Evolutionary conservation across 2,329 filamentous ascomycete species (phyloP), one percentile per base, ranked within the genome.

Genomic region (Cercospora berteroae): DNA sequence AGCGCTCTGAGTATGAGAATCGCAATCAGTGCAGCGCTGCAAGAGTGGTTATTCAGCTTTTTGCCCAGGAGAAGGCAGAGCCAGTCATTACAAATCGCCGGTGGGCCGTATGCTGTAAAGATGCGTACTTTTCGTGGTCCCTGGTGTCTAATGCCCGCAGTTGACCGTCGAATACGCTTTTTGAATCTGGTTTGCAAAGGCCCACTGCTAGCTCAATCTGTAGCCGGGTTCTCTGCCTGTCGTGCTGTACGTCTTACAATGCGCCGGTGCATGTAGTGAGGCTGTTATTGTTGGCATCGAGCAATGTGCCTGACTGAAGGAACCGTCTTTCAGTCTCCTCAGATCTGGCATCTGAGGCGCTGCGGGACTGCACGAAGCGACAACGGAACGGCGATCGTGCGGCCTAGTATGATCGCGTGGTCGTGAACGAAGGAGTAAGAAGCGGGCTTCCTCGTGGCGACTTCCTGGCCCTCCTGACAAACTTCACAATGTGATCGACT

Each of bases 401-500:
- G n/a, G 2, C 16, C 9, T 36, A 58, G 5, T 18, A 20, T 5
- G 55, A 58, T 20, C 18, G 55, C 29, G n/a, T 58, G 20, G 25
- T 33, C 12, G 55, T 36, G 10, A 20, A 33, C 29, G 55, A 58
- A 1, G 55, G 29, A 8, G 27, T 36, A 3, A 20, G 16, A 18
- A 33, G 27, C 16, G 27, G 27, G n/a, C 55, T 58, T 13, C 16
- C 18, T 8, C 27, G 29, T 6, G 16, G 18, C 10, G 55, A 31
- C 18, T 36, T 31, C 18, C 55, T 56, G 7, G 27, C 39, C 57
- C 31, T 61, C 31, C 62, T 65, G 16, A 71, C 12, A 48, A 72
- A 71, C 10, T 44, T 57, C 0, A 71, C 69, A 4, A 72, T 60
- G 36, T 71, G 67, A 31, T 72, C 71, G 16, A 72, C 65, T 18